Base-by-base conservation (phyloP, 139 green algal genomes). In the Pleodorina starrii region DNA sequence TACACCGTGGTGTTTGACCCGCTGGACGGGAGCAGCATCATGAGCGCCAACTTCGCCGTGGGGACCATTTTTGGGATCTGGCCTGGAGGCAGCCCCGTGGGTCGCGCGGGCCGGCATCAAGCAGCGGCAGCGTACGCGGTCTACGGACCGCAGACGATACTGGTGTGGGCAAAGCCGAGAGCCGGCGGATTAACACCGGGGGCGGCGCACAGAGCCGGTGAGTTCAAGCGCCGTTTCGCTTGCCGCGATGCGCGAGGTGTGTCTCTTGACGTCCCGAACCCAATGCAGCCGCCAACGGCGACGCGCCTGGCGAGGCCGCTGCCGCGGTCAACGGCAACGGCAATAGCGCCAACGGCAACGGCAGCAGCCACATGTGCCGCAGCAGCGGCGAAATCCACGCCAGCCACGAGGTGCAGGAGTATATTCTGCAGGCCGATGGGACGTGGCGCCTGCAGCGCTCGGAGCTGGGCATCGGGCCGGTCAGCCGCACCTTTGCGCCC, bases 31-130 rank as follows among this genome's bases (percentile, higher is more conserved):
- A 93, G 73, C 75, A 94, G 75, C 87, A 96, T 98, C 36, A 85
- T 98, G n/a, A 86, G 84, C 9, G 95, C 96, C 21, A 96, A 97
- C 90, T 98, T 95, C 73, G 89, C 96, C 16, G 95, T 98, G 46
- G 96, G 97, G 71, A 94, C 87, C 81, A 98, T 98, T 66, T 98
- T 98, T 88, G 96, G 94, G 4, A 63, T 98, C 0, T 98, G 95
- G 94, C 91, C 90, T 5, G 96, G 96, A 1, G 80, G 60, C 5
- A 85, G 84, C 16, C 90, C 97, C 16, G 27, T 97, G 9, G 95
- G 95, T 3, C 88, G 89, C 4, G 86, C 16, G 0, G 96, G 95
- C 2, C 51, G 90, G 10, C 91, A 97, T 27, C 96, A 97, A 71
- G 92, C 80, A 14, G 96, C 96, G 21, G 96, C 96, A 10, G 92